Percentiles rank a stretch among this genome's conserved stretches.
Conservation (phyloP, 2,329 filamentous ascomycete species). For the Botrytis medusae region DNA sequence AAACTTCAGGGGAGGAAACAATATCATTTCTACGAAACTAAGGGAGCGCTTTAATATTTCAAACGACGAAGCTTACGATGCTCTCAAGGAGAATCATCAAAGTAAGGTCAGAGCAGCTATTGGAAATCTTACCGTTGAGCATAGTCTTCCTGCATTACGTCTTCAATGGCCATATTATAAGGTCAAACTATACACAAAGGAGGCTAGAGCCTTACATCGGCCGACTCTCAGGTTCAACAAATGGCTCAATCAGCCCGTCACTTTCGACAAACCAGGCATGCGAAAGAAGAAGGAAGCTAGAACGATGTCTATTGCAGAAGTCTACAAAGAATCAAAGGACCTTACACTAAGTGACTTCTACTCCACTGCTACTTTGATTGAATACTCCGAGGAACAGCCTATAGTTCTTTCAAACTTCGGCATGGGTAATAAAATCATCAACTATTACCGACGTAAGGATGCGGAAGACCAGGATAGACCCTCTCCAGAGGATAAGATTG, state of each 20-base stretch:
- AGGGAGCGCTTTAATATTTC: slow-evolving; percentile 89
- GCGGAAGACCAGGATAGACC: slow-evolving; percentile 52
- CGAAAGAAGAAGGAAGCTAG: slow-evolving; percentile 82
- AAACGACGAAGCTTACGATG: slow-evolving; percentile 93
- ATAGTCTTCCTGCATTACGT: slow-evolving; percentile 87
- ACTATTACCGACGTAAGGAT: slow-evolving; percentile 90
- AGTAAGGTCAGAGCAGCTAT: slow-evolving; percentile 93
- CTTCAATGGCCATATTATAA: slow-evolving; percentile 96
- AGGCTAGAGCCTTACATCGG: slow-evolving; percentile 81
- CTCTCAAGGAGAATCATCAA: slow-evolving; percentile 94
- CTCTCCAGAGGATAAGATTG: slow-evolving; percentile 63
- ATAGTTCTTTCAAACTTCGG: slow-evolving; percentile 93
- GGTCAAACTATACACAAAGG: slow-evolving; percentile 70
- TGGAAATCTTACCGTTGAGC: slow-evolving; percentile 88
- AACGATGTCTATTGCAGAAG: slow-evolving; percentile 72
- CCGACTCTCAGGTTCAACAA: slow-evolving; percentile 73
- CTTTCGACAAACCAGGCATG: slow-evolving; percentile 69
- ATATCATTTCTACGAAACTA: slow-evolving; percentile 70
- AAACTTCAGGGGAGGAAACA: slow-evolving; percentile 65
- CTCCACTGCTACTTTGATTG: slow-evolving; percentile 80
- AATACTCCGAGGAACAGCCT: slow-evolving; percentile 94
- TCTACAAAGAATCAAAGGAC: slow-evolving; percentile 79
- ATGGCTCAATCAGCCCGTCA: slow-evolving; percentile 65
- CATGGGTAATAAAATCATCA: slow-evolving; percentile 94
- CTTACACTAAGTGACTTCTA: slow-evolving; percentile 81